phyloP scores from a whole-genome alignment of 2,329 filamentous ascomycete genomes.

The Tolypocladium ophioglossoides region DNA sequence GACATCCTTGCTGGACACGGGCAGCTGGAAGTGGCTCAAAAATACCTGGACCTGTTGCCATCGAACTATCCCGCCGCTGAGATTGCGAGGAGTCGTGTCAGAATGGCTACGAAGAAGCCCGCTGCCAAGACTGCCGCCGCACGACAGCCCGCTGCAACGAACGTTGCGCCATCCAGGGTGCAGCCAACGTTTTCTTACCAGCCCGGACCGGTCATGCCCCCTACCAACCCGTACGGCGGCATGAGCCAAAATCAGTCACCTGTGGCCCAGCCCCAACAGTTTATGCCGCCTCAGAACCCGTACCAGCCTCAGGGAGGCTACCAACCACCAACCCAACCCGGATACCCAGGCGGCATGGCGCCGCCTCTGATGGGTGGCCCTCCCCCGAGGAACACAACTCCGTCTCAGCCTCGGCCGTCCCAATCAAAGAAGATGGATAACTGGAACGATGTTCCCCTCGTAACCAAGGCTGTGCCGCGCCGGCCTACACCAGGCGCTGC shows the following conservation, averaged over 20 bases:
- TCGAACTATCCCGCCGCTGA: conserved; percentile 77
- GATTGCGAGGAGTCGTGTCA: conserved; percentile 74
- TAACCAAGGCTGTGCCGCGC: conserved; percentile 63
- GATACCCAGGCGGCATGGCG: conserved; percentile 25
- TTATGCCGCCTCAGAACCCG: conserved; percentile 25
- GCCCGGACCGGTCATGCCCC: conserved; percentile 14
- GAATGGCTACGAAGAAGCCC: conserved; percentile 60
- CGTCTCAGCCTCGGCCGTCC: conserved; percentile 60
- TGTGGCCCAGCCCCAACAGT: conserved; percentile 21
- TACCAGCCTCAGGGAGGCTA: conserved; percentile 32
- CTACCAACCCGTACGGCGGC: conserved; percentile 18
- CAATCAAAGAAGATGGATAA: conserved; percentile 62
- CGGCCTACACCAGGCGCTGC: conserved; percentile 63
- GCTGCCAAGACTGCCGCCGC: conserved; percentile 13
- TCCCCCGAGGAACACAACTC: conserved; percentile 47
- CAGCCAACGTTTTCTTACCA: conserved; percentile 36
- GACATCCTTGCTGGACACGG: conserved; percentile 90
- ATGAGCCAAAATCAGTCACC: conserved; percentile 11
- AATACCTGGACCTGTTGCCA: conserved; percentile 83
- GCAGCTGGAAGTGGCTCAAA: conserved; percentile 75
- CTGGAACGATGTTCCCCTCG: conserved; percentile 93
- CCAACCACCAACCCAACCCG: conserved; percentile 35
- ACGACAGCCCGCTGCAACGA: conserved; percentile 20
- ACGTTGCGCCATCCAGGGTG: conserved; percentile 24
- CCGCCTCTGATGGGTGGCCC: conserved; percentile 26